A percentile compares a stretch with the other conserved stretches of the same genome.
These are phyloP conservation scores for Cytospora schulzeri DNA, from an alignment of 2,329 filamentous ascomycete species.

Conservation along the genomic window DNA sequence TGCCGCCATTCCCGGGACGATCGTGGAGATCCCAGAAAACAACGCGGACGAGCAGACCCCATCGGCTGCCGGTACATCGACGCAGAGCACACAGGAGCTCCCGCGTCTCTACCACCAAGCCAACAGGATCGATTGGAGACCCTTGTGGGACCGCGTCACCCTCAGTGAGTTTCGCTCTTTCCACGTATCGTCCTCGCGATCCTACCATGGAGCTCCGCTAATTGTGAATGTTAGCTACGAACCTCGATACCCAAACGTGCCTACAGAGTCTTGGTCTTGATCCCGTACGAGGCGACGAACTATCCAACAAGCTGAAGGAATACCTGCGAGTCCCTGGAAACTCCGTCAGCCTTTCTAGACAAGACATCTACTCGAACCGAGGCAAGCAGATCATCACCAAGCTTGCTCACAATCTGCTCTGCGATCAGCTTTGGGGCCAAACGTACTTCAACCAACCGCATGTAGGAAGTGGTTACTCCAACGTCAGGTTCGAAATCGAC, in stretches of 20 bases:
- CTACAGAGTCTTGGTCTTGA: slow-evolving; percentile 22
- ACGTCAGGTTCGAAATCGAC: not conserved
- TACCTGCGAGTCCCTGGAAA: slow-evolving; percentile 23
- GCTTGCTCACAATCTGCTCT: slow-evolving; percentile 20
- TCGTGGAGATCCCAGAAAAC: not conserved
- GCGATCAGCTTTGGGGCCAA: slow-evolving; percentile 8
- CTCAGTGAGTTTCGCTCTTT: slow-evolving; percentile 11
- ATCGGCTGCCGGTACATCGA: not conserved
- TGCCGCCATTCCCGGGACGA: not conserved
- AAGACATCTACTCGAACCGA: not conserved
- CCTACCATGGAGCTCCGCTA: not conserved
- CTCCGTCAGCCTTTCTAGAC: slow-evolving; percentile 12
- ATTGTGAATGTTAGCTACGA: not conserved
- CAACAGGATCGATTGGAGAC: not conserved
- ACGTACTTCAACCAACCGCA: slow-evolving; percentile 13
- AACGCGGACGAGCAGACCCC: not conserved
- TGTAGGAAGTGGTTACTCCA: not conserved
- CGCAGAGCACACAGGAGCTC: not conserved
- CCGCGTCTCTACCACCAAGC: slow-evolving; percentile 14
- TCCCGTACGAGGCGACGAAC: not conserved
- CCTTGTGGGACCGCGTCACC: slow-evolving; percentile 4
- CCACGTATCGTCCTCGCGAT: not conserved
- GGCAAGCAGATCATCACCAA: slow-evolving; percentile 13
- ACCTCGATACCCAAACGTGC: not conserved
- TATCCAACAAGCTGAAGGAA: not conserved